Percentiles rank a stretch among this genome's conserved stretches.
phyloP scores from a whole-genome alignment of 2,329 filamentous ascomycete genomes.

The Paecilomyces niveus region DNA sequence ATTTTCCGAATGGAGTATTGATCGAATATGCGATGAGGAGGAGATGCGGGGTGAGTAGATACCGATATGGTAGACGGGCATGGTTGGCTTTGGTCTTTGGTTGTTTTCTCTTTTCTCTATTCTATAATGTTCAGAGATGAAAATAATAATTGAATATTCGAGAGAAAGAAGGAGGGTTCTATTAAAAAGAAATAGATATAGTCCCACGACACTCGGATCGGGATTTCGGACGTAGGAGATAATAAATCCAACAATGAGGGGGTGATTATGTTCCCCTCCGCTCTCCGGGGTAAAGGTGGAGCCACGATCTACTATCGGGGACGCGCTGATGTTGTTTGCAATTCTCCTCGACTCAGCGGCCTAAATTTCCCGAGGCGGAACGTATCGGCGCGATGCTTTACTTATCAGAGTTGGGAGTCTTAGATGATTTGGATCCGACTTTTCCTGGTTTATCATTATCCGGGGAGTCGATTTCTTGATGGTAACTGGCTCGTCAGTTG shows the following conservation, averaged over 20 bases:
- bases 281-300: background rate
- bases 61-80: conserved; percentile 39
- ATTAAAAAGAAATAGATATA: background rate
- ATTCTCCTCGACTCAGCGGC: background rate
- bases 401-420: background rate
- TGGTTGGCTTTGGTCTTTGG: too few relatives aligned
- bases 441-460: too few relatives aligned
- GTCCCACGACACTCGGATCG: background rate
- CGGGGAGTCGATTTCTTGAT: too few relatives aligned
- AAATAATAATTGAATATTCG: background rate
- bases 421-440: too few relatives aligned
- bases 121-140: background rate
- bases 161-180: background rate
- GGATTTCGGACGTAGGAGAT: background rate
- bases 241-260: background rate
- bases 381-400: background rate
- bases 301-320: background rate
- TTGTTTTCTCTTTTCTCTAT: background rate
- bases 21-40: background rate
- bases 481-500: too few relatives aligned
- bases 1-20: too few relatives aligned
- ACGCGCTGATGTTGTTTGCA: background rate
- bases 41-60: background rate
- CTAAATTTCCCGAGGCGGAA: background rate
- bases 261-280: background rate